Conservation (phyloP, 108 stramenopile genomes). For the Skeletonema costatum region DNA sequence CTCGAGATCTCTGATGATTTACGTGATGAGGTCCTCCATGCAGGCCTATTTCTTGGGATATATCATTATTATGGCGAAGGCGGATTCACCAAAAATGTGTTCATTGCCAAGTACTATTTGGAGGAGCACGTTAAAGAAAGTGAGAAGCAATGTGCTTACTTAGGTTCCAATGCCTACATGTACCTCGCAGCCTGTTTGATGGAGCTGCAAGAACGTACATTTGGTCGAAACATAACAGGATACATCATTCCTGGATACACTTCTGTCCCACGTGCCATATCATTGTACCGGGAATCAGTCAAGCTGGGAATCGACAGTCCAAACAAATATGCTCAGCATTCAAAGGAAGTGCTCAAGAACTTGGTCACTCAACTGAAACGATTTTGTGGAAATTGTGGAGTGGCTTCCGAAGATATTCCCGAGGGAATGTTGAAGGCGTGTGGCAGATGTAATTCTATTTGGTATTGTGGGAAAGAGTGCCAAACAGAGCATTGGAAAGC, state of each 20-base stretch:
- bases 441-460: not conserved
- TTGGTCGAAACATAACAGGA: too few species aligned
- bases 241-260: not conserved
- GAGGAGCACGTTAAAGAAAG: too few species aligned
- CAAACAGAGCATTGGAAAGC: constrained; percentile 2
- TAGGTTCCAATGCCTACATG: too few species aligned
- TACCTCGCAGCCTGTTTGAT: too few species aligned
- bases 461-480: constrained; percentile 11
- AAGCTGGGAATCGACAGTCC: not conserved
- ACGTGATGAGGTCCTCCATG: too few species aligned
- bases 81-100: too few species aligned
- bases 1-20: too few species aligned
- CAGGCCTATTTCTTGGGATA: too few species aligned
- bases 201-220: too few species aligned
- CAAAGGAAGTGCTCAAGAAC: not conserved
- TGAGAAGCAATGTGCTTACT: too few species aligned
- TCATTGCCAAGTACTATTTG: too few species aligned
- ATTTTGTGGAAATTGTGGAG: not conserved
- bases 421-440: not conserved
- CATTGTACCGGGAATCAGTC: not conserved
- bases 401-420: not conserved
- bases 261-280: not conserved
- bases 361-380: not conserved
- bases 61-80: too few species aligned
- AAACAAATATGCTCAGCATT: not conserved